Base-by-base conservation (phyloP, 2,329 filamentous ascomycete genomes). In the Ophiocordyceps australis region DNA sequence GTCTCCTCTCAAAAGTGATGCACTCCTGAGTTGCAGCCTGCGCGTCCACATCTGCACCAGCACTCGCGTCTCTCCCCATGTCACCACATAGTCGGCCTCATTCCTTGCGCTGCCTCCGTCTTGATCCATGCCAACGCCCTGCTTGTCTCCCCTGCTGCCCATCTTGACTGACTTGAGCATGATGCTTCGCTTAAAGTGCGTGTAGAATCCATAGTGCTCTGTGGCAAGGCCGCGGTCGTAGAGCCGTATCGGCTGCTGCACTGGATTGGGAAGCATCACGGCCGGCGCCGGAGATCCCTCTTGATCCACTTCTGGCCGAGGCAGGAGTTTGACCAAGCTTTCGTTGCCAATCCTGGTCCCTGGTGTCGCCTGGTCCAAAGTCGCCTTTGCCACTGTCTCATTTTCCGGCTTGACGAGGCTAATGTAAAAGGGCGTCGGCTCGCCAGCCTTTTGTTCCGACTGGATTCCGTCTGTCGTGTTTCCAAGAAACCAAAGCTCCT, bases 171-270 rank as follows among this genome's bases (percentile, higher is more conserved):
- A 72, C 37, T 73, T 70, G 33, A 92, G 59, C 55, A 86, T 92
- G 34, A 92, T 80, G 7, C 75, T 77, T 35, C 83, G 80, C 50
- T 83, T 74, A 49, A 79, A 95, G 57, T 93, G 91, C 1, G 68
- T 79, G 54, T 93, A 94, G 53, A 94, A 94, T 3, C 81, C 82
- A 48, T 91, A 94, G 50, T 93, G 82, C 47, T 95, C 86, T 0
- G 74, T 75, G 3, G 65, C 55, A 16, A 78, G 58, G 12, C 78
- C 83, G 13, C 83, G 77, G 46, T 95, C 81, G 47, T 74, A 95
- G 1, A 95, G 65, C 2, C 79, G 70, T 9, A 95, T 58, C 0
- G 82, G 86, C 41, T 95, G 89, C 31, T 75, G 68, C 1, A 59
- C 52, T 1, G 77, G 67, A 7, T 65, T 57, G 0, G 83, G 79